These are phyloP conservation scores for Glycine tomentella DNA, from an alignment of 306 rosid genomes.

Conservation along the genomic window DNA sequence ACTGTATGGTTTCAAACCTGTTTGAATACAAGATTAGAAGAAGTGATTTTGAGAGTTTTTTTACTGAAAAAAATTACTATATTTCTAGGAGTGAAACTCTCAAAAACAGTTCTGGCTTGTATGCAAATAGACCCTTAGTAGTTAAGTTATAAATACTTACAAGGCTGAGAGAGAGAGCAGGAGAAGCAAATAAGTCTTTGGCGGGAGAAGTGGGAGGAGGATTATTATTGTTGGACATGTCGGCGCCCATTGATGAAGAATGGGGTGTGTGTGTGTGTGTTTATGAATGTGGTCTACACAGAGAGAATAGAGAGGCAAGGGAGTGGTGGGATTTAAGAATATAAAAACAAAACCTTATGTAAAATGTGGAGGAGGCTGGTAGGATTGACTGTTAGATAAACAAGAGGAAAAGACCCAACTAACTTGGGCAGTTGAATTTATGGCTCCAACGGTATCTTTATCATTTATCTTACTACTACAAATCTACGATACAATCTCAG, in stretches of 20 bases:
- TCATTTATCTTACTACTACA: neutral
- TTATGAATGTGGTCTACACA: conserved; percentile 46
- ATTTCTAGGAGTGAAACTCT: no score
- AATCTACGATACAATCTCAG: no score
- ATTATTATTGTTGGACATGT: conserved; percentile 83
- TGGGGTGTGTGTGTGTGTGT: neutral
- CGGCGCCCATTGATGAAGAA: conserved; percentile 73
- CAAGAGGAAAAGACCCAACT: conserved; percentile 45
- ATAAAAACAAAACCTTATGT: conserved; percentile 75
- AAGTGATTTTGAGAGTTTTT: no score
- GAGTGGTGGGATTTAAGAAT: conserved; percentile 73
- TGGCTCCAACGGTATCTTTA: conserved; percentile 61
- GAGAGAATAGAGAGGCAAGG: no score
- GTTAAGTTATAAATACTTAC: no score
- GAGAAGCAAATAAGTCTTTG: conserved; percentile 89
- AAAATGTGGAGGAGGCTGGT: conserved; percentile 58
- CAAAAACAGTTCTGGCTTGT: no score
- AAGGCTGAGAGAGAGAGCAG: conserved; percentile 88
- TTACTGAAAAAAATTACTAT: no score
- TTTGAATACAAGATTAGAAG: no score
- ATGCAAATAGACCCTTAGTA: no score
- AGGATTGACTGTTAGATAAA: conserved; percentile 94
- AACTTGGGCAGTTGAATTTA: conserved; percentile 69
- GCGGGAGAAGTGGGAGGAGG: conserved; percentile 78
- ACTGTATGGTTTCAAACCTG: no score